Evolutionary conservation across 2,329 filamentous ascomycete genomes (phyloP).

Genomic region (Beauveria sp.): DNA sequence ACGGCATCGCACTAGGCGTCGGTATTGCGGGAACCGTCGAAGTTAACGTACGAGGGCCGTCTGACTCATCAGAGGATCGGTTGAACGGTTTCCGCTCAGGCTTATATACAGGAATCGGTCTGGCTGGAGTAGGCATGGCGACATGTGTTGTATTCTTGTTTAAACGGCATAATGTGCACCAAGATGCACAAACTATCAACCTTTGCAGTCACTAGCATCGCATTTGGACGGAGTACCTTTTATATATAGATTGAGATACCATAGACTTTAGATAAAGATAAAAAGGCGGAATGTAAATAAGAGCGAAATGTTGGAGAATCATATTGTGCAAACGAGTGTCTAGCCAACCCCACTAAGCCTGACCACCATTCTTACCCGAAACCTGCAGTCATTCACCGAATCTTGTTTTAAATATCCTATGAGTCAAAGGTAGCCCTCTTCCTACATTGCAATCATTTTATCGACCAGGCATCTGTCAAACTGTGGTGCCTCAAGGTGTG

Average conservation of each 20-base stretch:
- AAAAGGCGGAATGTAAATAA: too few relatives aligned
- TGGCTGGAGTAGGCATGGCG: constrained; percentile 19
- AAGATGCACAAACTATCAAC: too few relatives aligned
- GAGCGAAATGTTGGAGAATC: too few relatives aligned
- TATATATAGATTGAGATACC: too few relatives aligned
- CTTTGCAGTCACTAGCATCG: too few relatives aligned
- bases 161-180: not conserved
- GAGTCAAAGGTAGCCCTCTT: not conserved
- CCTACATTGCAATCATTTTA: not conserved
- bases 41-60: constrained; percentile 24
- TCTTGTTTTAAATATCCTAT: not conserved
- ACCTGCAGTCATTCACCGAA: too few relatives aligned
- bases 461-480: not conserved
- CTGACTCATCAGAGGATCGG: constrained; percentile 17
- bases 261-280: too few relatives aligned
- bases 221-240: too few relatives aligned
- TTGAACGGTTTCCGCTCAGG: constrained; percentile 29
- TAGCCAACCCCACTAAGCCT: too few relatives aligned
- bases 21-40: constrained; percentile 61
- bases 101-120: constrained; percentile 34
- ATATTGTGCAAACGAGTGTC: too few relatives aligned
- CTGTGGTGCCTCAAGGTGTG: not conserved
- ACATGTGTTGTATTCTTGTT: constrained; percentile 7
- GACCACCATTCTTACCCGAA: too few relatives aligned
- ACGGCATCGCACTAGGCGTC: constrained; percentile 57